phyloP scores from a whole-genome alignment of 257 asterid genomes.

The Jacaranda copaia region DNA sequence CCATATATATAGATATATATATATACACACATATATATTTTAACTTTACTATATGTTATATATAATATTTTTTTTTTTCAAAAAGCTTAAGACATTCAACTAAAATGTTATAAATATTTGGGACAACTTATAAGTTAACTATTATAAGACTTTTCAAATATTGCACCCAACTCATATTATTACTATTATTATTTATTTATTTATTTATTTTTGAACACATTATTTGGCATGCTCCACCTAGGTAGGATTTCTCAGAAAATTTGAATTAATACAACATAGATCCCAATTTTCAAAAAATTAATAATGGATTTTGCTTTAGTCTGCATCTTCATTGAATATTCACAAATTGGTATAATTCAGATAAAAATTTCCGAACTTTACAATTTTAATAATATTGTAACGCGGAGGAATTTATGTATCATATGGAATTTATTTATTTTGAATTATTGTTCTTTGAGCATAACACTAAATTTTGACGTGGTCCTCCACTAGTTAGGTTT shows the following conservation, averaged over 20 bases:
- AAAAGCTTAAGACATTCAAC: too few relatives aligned
- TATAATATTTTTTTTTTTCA: too few relatives aligned
- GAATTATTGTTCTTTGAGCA: background rate
- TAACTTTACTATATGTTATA: too few relatives aligned
- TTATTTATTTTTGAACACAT: too few relatives aligned
- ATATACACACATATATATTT: too few relatives aligned
- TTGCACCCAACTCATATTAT: too few relatives aligned
- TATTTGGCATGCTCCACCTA: slow-evolving; percentile 28
- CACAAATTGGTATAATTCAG: slow-evolving; percentile 19
- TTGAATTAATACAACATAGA: background rate
- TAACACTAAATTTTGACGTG: background rate
- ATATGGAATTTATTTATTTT: background rate
- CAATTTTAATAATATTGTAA: background rate
- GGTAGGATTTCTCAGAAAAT: slow-evolving; percentile 25
- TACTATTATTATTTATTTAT: too few relatives aligned
- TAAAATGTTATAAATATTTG: background rate
- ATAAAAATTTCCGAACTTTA: background rate
- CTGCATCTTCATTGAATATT: too few relatives aligned
- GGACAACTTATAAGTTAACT: background rate
- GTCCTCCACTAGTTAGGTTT: background rate
- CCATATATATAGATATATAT: too few relatives aligned
- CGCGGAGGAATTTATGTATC: background rate
- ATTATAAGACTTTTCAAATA: too few relatives aligned
- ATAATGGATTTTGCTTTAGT: slow-evolving; percentile 23
- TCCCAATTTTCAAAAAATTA: background rate